These are phyloP conservation scores for Hymenotorrendiella dingleyae DNA, from an alignment of 2,329 filamentous ascomycete species.

Conservation along the genomic window DNA sequence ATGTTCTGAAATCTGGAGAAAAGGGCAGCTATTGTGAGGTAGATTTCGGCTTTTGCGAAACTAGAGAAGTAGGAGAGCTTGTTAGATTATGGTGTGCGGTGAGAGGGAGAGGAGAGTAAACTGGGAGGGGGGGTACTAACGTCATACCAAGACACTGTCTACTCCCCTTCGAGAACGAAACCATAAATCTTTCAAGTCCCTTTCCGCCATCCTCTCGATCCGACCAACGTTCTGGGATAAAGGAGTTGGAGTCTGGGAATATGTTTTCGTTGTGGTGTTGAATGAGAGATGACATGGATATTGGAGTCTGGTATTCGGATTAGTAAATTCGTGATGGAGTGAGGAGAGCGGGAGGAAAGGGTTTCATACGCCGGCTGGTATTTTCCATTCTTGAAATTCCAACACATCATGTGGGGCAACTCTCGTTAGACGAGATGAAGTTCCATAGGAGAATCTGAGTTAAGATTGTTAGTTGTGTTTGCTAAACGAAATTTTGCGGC, in stretches of 20 bases:
- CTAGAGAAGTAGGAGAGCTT: constrained; percentile 1
- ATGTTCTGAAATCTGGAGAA: constrained; percentile 13
- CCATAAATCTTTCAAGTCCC: constrained; percentile 16
- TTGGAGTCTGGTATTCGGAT: constrained; percentile 12
- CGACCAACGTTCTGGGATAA: constrained; percentile 35
- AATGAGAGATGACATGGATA: constrained; percentile 18
- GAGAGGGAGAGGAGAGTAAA: background rate
- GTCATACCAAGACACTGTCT: constrained; percentile 21
- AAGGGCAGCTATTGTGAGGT: constrained; percentile 14
- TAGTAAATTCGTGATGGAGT: background rate
- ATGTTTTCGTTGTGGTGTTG: constrained; percentile 30
- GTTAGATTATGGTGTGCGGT: background rate
- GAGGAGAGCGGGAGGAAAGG: too few species aligned
- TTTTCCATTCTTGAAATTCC: constrained; percentile 15
- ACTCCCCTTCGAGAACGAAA: constrained; percentile 19
- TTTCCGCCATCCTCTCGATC: constrained; percentile 20
- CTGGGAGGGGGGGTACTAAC: too few species aligned
- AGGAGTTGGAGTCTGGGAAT: constrained; percentile 23
- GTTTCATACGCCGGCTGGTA: constrained; percentile 22
- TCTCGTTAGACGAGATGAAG: constrained; percentile 26
- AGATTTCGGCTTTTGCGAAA: constrained; percentile 22
- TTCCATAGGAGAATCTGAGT: constrained; percentile 21
- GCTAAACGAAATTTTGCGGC: background rate
- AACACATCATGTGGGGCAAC: constrained; percentile 21
- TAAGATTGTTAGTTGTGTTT: background rate